Conservation (phyloP, 202 grass and related monocot species). For the Setaria viridis region DNA sequence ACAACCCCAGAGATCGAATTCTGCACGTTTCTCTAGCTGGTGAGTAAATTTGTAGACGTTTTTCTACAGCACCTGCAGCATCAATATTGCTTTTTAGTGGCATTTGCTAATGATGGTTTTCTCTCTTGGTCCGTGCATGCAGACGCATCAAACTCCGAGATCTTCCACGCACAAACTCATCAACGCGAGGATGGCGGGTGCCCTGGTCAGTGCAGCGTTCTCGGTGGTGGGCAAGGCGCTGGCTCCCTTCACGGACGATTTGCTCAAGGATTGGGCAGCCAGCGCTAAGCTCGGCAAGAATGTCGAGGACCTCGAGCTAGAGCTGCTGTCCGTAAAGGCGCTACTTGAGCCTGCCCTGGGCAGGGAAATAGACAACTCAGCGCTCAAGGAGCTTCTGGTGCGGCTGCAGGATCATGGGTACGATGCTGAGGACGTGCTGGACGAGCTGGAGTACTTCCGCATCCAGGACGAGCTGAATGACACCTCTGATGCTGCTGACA, state of each 20-base stretch:
- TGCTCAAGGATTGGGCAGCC: neutral
- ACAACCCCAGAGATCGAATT: too few species aligned
- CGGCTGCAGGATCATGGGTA: neutral
- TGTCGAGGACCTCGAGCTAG: neutral
- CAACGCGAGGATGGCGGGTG: neutral
- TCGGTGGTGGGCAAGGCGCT: neutral
- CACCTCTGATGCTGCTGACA: neutral
- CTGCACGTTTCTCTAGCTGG: too few species aligned
- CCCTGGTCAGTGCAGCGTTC: neutral
- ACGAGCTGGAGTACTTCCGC: constrained; percentile 4
- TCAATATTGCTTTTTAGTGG: too few species aligned
- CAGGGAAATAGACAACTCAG: neutral
- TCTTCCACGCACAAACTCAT: too few species aligned
- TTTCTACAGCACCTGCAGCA: too few species aligned
- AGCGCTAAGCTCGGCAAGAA: neutral
- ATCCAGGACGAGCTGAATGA: neutral
- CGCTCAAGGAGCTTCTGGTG: neutral
- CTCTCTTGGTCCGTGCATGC: too few species aligned
- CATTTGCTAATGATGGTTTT: too few species aligned
- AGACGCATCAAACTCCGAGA: too few species aligned
- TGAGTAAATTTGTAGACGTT: too few species aligned
- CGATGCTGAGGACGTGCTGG: neutral
- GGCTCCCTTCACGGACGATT: neutral
- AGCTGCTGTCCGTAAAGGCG: neutral
- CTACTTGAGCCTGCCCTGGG: neutral